Evolutionary conservation across 2,329 filamentous ascomycete genomes (phyloP), one percentile per base, ranked within the genome.

Genomic region (Fusarium buxicola): DNA sequence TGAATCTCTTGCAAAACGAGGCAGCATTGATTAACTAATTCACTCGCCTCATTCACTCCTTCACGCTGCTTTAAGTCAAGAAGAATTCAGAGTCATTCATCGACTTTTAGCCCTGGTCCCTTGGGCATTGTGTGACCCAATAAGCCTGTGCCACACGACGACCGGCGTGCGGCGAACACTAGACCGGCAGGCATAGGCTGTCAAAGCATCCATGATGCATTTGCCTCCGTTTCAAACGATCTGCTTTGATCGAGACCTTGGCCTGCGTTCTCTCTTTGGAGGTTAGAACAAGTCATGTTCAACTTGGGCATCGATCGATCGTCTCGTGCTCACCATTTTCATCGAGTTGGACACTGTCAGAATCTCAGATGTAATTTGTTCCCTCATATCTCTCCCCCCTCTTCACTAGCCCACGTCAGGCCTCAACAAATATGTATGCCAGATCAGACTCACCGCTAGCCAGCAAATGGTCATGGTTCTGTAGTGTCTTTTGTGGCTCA

Each of bases 141-240:
- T 71, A 59, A 71, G 66, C 69, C 69, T 48, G 55, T 69, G 69
- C 69, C 69, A 71, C 69, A 70, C 62, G 55, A 30, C 60, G 32
- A 41, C 35, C 45, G 46, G 52, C 46, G 45, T 48, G 58, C 56
- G 49, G 57, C 40, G 41, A 50, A 60, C 63, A 60, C 60, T 68
- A 64, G 63, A 43, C 54, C 39, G 43, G 44, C 59, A 43, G 21
- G 41, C 55, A 56, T 56, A 39, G 57, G 47, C 36, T 52, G 47
- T 50, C 44, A 50, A 18, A 50, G 36, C 36, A 50, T 43, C 36
- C 47, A 34, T 63, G 45, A 44, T 60, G 46, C 55, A 63, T 48
- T 18, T 51, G 21, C 46, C 40, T 65, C 53, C 51, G 44, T 58
- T 62, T 41, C 60, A 52, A 62, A 61, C 55, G 60, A 65, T 51